Evolutionary conservation across 192 early-diverging fungal genomes (phyloP).

Genomic region (Coemansia sp.): DNA sequence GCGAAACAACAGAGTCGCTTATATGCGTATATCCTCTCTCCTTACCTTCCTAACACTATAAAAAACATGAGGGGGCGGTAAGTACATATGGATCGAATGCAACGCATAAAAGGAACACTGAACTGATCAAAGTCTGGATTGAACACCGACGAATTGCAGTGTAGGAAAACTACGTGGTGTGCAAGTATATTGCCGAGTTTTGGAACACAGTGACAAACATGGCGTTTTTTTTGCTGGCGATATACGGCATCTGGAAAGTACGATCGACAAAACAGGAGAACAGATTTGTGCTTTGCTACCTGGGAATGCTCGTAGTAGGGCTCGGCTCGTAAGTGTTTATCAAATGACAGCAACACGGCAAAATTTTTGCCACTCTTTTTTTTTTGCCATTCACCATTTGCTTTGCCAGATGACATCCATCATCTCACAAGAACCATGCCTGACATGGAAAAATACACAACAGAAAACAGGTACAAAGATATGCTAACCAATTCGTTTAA

Average conservation of each 20-base stretch:
- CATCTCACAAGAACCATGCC: neutral
- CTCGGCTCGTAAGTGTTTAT: constrained; percentile 61
- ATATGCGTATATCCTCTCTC: too few species aligned
- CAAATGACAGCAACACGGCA: neutral
- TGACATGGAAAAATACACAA: neutral
- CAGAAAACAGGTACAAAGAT: neutral
- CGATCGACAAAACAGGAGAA: constrained; percentile 50
- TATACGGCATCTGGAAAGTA: constrained; percentile 62
- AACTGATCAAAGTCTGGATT: neutral
- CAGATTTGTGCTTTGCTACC: constrained; percentile 61
- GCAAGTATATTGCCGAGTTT: constrained; percentile 74
- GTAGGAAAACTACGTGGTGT: constrained; percentile 71
- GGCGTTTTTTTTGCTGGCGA: constrained; percentile 60
- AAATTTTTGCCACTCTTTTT: constrained; percentile 3
- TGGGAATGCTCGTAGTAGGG: constrained; percentile 65
- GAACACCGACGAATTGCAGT: too few species aligned
- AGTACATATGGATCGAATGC: too few species aligned
- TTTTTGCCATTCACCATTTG: constrained; percentile 12
- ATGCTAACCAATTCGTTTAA: constrained; percentile 6
- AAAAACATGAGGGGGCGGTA: too few species aligned
- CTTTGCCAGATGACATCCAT: neutral
- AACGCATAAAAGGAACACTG: neutral
- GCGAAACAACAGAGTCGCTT: too few species aligned
- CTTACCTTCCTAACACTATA: too few species aligned
- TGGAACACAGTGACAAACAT: constrained; percentile 76